These are phyloP conservation scores for Forsythia viridissima DNA, from an alignment of 257 asterid species.

Conservation along the genomic window DNA sequence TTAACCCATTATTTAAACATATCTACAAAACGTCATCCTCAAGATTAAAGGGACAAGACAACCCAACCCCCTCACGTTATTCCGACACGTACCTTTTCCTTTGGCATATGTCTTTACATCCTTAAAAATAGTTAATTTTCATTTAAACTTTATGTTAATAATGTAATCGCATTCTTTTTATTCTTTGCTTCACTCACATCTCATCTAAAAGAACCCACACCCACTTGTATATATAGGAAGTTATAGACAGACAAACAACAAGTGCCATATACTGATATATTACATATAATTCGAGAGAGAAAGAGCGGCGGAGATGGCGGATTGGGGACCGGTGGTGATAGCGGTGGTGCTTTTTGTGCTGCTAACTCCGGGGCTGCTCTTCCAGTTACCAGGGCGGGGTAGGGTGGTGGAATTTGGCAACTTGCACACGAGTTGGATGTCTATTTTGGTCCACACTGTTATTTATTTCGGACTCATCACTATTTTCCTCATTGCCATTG, in stretches of 20 bases:
- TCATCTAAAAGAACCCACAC: not conserved
- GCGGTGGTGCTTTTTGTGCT: conserved; percentile 81
- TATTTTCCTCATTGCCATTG: conserved; percentile 72
- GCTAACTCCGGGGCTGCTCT: conserved; percentile 78
- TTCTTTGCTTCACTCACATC: conserved; percentile 1
- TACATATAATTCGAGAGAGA: conserved; percentile 7
- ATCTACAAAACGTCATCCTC: conserved; percentile 20
- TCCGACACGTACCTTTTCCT: conserved; percentile 33
- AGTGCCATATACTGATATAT: not conserved
- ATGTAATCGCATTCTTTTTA: not conserved
- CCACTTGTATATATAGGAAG: not conserved
- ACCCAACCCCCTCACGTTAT: not conserved
- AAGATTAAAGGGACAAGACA: conserved; percentile 21
- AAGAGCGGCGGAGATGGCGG: conserved; percentile 45
- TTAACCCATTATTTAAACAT: not conserved
- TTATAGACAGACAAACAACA: not conserved
- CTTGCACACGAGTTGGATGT: conserved; percentile 63
- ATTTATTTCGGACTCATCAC: conserved; percentile 70
- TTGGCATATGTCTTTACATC: conserved; percentile 29
- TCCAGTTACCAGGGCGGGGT: conserved; percentile 70
- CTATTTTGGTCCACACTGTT: conserved; percentile 68
- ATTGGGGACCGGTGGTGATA: conserved; percentile 86
- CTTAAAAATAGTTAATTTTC: not conserved
- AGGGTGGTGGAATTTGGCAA: conserved; percentile 67
- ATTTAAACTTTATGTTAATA: not conserved